Percentiles rank a stretch among this genome's conserved stretches.
Evolutionary conservation across 2,329 filamentous ascomycete genomes (phyloP).

Genomic region (Metarhizium sp.): DNA sequence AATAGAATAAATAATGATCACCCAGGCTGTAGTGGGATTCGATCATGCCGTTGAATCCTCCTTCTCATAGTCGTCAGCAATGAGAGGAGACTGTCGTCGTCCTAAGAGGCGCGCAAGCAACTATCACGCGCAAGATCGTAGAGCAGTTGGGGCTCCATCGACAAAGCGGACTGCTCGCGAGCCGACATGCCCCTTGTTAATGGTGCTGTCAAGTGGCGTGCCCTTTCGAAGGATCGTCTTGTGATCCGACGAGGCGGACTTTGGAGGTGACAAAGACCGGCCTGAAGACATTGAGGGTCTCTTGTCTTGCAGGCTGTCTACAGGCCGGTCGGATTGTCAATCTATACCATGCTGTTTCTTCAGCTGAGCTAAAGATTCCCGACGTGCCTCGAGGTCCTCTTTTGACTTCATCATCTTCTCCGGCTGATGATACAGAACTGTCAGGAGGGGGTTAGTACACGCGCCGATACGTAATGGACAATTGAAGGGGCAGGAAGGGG

Average conservation of each 20-base stretch:
- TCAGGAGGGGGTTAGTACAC: not conserved
- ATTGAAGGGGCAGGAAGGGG: not conserved
- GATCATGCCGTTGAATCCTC: not conserved
- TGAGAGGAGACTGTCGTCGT: not conserved
- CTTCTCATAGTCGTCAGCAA: not conserved
- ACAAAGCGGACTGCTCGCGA: conserved; percentile 32
- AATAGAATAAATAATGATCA: not conserved
- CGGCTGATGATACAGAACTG: conserved; percentile 56
- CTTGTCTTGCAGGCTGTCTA: conserved; percentile 37
- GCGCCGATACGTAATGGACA: not conserved
- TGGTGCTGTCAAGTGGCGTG: conserved; percentile 24
- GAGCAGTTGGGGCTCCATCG: conserved; percentile 27
- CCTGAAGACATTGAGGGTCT: conserved; percentile 43
- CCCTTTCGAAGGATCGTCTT: conserved; percentile 36
- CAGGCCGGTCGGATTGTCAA: conserved; percentile 75
- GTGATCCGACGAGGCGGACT: conserved; percentile 28
- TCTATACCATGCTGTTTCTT: conserved; percentile 98
- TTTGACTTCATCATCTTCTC: conserved; percentile 70
- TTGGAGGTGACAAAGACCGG: conserved; percentile 46
- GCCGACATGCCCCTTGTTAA: conserved; percentile 27
- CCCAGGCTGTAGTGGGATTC: not conserved
- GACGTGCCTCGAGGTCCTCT: conserved; percentile 87
- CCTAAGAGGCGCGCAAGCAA: conserved; percentile 2
- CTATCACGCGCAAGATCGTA: conserved; percentile 29
- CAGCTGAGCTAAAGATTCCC: conserved; percentile 95